Percentiles rank a stretch among this genome's conserved stretches.
Conservation (phyloP, 148 eudicot species). For the Rhododendron henanense region DNA sequence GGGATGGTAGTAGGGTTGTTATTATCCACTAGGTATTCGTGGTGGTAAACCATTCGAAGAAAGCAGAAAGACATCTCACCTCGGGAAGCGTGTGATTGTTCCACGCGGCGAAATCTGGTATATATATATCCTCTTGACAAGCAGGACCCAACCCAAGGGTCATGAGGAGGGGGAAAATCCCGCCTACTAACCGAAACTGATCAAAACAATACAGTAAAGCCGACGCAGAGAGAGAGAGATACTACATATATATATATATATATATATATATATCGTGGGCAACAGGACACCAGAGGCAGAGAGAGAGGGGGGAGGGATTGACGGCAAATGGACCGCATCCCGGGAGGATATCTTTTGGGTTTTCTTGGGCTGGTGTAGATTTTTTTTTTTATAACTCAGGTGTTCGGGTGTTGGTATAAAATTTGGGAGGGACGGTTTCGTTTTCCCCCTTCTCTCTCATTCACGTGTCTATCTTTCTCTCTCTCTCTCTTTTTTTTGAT, state of each 20-base stretch:
- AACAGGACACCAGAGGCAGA: neutral
- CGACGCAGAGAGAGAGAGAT: neutral
- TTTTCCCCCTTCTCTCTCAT: too few relatives aligned
- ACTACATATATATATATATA: too few relatives aligned
- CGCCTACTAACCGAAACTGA: conserved; percentile 18
- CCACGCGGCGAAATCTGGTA: conserved; percentile 14
- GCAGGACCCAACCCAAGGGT: neutral
- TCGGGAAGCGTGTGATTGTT: neutral
- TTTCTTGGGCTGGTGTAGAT: too few relatives aligned
- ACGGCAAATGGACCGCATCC: conserved; percentile 14
- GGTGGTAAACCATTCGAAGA: conserved; percentile 23
- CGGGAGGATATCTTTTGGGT: neutral
- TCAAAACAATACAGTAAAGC: neutral
- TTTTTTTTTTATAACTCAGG: neutral
- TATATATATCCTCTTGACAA: neutral
- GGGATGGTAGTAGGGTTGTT: conserved; percentile 6
- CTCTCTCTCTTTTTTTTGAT: too few relatives aligned
- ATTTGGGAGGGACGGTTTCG: too few relatives aligned
- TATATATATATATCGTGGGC: neutral
- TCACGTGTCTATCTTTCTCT: conserved; percentile 7
- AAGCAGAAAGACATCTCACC: conserved; percentile 3
- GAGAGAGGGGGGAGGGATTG: neutral
- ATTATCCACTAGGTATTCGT: conserved; percentile 29
- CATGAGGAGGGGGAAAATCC: neutral
- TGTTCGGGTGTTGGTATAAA: too few relatives aligned